phyloP scores from a whole-genome alignment of 1,284 basidiomycete genomes.

The Pseudozyma pruni region DNA sequence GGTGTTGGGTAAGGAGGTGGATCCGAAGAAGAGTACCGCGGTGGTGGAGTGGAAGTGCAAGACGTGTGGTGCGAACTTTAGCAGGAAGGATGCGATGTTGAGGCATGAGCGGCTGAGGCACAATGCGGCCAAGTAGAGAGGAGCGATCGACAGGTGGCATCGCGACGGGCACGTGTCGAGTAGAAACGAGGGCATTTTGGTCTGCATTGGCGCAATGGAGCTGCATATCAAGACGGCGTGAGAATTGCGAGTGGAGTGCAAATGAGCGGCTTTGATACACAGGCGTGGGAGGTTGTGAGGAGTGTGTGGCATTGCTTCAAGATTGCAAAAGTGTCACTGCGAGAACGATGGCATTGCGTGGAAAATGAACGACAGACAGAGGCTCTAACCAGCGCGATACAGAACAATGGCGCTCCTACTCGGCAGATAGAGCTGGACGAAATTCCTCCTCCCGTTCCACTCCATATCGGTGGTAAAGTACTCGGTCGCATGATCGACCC shows the following conservation, averaged over 20 bases:
- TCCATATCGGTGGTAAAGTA: slow-evolving; percentile 86
- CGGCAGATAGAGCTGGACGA: slow-evolving; percentile 76
- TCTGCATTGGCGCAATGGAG: too few species aligned
- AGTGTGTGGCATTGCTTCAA: too few species aligned
- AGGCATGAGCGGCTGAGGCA: slow-evolving; percentile 60
- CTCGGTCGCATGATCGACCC: slow-evolving; percentile 75
- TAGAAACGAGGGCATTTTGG: too few species aligned
- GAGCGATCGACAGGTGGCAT: too few species aligned
- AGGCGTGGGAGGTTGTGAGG: too few species aligned
- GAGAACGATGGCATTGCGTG: too few species aligned
- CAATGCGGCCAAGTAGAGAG: slow-evolving; percentile 34
- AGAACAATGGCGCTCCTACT: slow-evolving; percentile 80
- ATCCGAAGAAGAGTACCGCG: slow-evolving; percentile 61
- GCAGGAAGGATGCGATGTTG: slow-evolving; percentile 63
- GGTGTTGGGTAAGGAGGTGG: slow-evolving; percentile 66
- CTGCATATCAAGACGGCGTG: too few species aligned
- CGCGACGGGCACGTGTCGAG: too few species aligned
- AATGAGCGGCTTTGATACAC: too few species aligned
- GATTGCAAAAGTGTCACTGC: too few species aligned
- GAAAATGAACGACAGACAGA: too few species aligned
- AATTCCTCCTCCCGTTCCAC: slow-evolving; percentile 93
- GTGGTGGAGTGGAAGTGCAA: slow-evolving; percentile 67
- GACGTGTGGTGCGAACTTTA: slow-evolving; percentile 52
- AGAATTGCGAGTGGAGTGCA: too few species aligned
- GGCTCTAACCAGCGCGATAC: slow-evolving; percentile 13